A percentile compares a stretch with the other conserved stretches of the same genome.
phyloP scores from a whole-genome alignment of 208 protist genomes.

The Borovskyia barvae region DNA sequence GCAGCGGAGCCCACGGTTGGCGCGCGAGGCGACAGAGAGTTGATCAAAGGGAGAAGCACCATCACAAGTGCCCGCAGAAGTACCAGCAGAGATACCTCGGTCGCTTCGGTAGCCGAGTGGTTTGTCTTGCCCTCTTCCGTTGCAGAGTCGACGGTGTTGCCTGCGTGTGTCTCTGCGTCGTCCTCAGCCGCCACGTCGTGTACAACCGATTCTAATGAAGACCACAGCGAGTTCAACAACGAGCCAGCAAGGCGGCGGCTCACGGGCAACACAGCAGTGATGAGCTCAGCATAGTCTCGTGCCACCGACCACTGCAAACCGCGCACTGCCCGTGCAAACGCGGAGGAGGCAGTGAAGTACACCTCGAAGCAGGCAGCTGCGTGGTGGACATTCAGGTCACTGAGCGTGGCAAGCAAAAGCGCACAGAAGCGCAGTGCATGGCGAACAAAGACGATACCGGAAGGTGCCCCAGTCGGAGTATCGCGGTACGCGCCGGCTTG shows the following conservation, averaged over 20 bases:
- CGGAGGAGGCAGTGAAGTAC: slow-evolving; percentile 15
- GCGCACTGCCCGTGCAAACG: slow-evolving; percentile 9
- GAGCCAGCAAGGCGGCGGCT: slow-evolving; percentile 6
- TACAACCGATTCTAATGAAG: slow-evolving; percentile 12
- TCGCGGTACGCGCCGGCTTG: background rate
- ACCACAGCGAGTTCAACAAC: slow-evolving; percentile 15
- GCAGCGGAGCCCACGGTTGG: background rate
- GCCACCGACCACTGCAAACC: slow-evolving; percentile 13
- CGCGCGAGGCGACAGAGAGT: background rate
- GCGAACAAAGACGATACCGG: slow-evolving; percentile 2
- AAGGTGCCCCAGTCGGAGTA: background rate
- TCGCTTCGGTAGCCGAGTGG: background rate
- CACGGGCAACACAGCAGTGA: slow-evolving; percentile 9
- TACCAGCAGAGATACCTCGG: slow-evolving; percentile 14
- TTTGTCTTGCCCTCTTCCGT: background rate
- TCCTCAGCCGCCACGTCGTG: slow-evolving; percentile 4
- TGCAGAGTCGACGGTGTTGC: background rate
- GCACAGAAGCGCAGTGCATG: slow-evolving; percentile 34
- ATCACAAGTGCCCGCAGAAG: slow-evolving; percentile 12
- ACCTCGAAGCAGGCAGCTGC: slow-evolving; percentile 29
- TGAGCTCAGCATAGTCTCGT: slow-evolving; percentile 9
- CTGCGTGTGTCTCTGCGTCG: background rate
- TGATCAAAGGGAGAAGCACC: background rate
- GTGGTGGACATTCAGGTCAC: slow-evolving; percentile 41
- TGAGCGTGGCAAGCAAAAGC: slow-evolving; percentile 44